Base-by-base conservation (phyloP, 805 yeast genomes). In the Candida ficus region DNA sequence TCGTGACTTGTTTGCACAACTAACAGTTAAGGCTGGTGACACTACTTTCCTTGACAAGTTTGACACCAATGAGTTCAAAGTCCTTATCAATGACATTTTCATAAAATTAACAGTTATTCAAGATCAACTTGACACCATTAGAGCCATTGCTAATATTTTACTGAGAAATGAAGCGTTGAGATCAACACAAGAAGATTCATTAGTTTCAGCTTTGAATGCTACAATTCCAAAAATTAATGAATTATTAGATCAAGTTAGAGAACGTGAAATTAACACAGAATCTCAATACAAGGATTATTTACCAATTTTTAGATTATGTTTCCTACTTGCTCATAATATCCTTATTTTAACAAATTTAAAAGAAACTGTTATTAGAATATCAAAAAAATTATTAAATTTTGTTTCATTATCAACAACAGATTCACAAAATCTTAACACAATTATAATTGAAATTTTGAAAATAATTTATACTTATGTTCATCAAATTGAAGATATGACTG, bases 401-500 rank as follows among this genome's bases (percentile, higher is more conserved):
- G 50, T 56, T 21, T 38, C 57, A 2, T 33, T 55, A 35, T 45
- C 53, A 17, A 44, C 53, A 8, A 41, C 43, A 19, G 49, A 49
- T 11, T 46, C 57, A 0, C 20, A 9, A 4, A 46, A 50, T 7
- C 36, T 56, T 13, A 54, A 56, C 36, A 45, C 42, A 16, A 46
- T 56, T 28, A 54, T 55, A 29, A 46, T 56, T 40, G 61, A 56
- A 32, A 55, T 54, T 14, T 42, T 56, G 28, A 56, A 56, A 41
- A 55, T 55, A 12, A 38, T 56, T 12, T 55, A 55, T 33, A 39
- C 56, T 2, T 52, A 37, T 25, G 39, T 55, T 7, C 58, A 56
- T 28, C 57, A 52, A 29, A 42, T 46, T n/a, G 51, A 41, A 14
- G 50, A 46, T n/a, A 48, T 51, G 11, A 19, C 47, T 7, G 58